Conservation (phyloP, 2,329 filamentous ascomycete genomes). For the Arthrobotrys entomopaga region DNA sequence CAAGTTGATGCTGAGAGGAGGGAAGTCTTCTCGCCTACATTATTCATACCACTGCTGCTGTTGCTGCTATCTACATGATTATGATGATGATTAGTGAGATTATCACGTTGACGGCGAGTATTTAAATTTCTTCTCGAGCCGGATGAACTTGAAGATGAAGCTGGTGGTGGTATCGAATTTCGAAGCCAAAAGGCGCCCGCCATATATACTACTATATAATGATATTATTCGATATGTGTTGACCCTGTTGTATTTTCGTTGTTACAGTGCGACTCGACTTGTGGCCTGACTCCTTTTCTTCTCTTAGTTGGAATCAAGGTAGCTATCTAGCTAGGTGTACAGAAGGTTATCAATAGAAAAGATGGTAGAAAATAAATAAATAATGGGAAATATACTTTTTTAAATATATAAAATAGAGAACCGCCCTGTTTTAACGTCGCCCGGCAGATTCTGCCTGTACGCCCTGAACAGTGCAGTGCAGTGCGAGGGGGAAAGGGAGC, state of each 20-base stretch:
- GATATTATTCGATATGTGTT: constrained; percentile 27
- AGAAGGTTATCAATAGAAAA: too few relatives aligned
- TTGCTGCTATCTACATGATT: constrained; percentile 5
- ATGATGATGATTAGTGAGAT: neutral
- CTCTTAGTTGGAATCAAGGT: too few relatives aligned
- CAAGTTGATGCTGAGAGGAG: constrained; percentile 4
- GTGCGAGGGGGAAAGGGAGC: too few relatives aligned
- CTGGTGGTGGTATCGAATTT: constrained; percentile 8
- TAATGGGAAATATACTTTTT: neutral
- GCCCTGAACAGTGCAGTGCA: too few relatives aligned
- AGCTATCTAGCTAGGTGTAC: too few relatives aligned
- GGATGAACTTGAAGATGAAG: constrained; percentile 4
- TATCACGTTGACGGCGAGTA: neutral
- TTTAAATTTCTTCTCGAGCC: too few relatives aligned
- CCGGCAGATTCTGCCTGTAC: neutral
- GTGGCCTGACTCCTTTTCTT: neutral
- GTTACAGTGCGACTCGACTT: neutral
- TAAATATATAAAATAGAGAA: too few relatives aligned
- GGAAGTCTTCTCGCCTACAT: constrained; percentile 33
- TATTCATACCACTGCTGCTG: neutral
- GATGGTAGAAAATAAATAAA: too few relatives aligned
- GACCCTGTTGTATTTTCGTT: constrained; percentile 46
- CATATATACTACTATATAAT: constrained; percentile 30
- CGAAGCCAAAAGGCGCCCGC: constrained; percentile 42
- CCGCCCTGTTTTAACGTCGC: constrained; percentile 15